Conservation (phyloP, 2,329 filamentous ascomycete genomes). For the Pseudogymnoascus sp. region DNA sequence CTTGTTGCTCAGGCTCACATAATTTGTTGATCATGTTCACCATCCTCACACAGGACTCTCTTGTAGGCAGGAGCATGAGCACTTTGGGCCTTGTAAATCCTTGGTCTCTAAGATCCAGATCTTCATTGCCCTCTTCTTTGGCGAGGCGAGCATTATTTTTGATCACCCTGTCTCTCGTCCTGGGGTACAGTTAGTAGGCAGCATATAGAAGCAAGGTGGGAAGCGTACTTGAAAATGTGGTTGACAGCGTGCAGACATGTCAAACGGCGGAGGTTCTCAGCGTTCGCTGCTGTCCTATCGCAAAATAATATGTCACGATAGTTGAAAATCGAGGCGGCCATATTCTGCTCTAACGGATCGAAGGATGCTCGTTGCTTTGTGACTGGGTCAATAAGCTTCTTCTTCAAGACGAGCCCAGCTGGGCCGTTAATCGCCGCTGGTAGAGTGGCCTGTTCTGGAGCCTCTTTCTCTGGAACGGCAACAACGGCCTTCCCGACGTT, state of each 20-base stretch:
- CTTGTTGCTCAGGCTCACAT: slow-evolving; percentile 79
- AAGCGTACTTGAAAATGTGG: slow-evolving; percentile 69
- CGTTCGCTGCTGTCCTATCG: slow-evolving; percentile 60
- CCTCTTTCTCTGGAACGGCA: slow-evolving; percentile 37
- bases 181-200: slow-evolving; percentile 26
- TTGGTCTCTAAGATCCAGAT: slow-evolving; percentile 77
- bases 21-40: slow-evolving; percentile 69
- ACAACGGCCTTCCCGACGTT: slow-evolving; percentile 42
- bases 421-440: slow-evolving; percentile 27
- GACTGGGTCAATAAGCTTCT: slow-evolving; percentile 52
- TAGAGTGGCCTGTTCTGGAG: slow-evolving; percentile 20
- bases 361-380: slow-evolving; percentile 48
- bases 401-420: slow-evolving; percentile 56
- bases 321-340: slow-evolving; percentile 68
- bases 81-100: slow-evolving; percentile 94
- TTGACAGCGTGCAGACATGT: slow-evolving; percentile 80
- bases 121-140: slow-evolving; percentile 53
- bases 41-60: slow-evolving; percentile 73
- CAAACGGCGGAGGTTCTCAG: slow-evolving; percentile 60
- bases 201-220: not conserved
- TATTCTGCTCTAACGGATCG: slow-evolving; percentile 50
- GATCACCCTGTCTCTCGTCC: slow-evolving; percentile 79
- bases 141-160: slow-evolving; percentile 82
- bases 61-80: slow-evolving; percentile 80
- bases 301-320: slow-evolving; percentile 77